These are phyloP conservation scores for Wickerhamiella musiphila DNA, from an alignment of 805 yeast genomes.

Conservation along the genomic window DNA sequence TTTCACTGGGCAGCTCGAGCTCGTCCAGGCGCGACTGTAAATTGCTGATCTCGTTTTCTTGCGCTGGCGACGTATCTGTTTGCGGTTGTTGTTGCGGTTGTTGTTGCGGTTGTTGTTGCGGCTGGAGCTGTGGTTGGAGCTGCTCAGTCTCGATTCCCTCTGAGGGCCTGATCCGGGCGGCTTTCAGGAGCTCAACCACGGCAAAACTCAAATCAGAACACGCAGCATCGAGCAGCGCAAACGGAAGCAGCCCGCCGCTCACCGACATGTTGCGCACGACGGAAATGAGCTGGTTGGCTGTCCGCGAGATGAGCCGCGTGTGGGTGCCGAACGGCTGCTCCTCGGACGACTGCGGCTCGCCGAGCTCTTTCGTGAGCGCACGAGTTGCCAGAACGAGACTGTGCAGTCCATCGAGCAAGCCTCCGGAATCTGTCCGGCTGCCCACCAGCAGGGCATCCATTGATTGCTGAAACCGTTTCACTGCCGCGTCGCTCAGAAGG, in stretches of 20 bases:
- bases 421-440: constrained; percentile 15
- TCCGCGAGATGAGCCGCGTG: constrained; percentile 32
- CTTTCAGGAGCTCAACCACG: constrained; percentile 24
- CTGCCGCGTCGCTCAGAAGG: constrained; percentile 12
- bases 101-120: too few relatives aligned
- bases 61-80: too few relatives aligned
- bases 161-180: constrained; percentile 6
- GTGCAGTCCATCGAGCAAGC: constrained; percentile 21
- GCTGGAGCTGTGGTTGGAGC: too few relatives aligned
- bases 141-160: too few relatives aligned
- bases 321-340: constrained; percentile 4
- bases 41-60: too few relatives aligned
- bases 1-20: too few relatives aligned
- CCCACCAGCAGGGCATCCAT: constrained; percentile 21
- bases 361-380: constrained; percentile 15
- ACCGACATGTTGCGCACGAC: constrained; percentile 57
- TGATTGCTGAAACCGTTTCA: constrained; percentile 19
- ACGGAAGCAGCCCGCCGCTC: constrained; percentile 49
- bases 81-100: too few relatives aligned
- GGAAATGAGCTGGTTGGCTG: constrained; percentile 60
- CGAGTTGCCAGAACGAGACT: constrained; percentile 20
- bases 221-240: constrained; percentile 54
- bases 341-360: constrained; percentile 8
- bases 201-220: constrained; percentile 54
- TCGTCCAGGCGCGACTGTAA: too few relatives aligned